Evolutionary conservation across 2,329 filamentous ascomycete genomes (phyloP), one percentile per base, ranked within the genome.

Genomic region (Nemania sp.): DNA sequence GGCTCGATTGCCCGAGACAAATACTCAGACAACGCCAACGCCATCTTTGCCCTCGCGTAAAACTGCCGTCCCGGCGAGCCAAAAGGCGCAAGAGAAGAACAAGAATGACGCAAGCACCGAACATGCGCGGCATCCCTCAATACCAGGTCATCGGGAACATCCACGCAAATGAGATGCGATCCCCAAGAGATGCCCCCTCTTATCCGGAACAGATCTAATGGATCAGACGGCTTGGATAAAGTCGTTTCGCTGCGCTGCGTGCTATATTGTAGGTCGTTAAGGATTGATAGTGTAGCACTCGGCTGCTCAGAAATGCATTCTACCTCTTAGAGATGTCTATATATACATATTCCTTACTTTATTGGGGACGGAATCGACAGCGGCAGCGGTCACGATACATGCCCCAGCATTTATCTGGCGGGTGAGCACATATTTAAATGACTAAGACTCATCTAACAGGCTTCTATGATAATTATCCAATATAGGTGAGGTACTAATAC

Each of bases 61-160:
- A 47, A 40, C 54, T 54, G 43, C 54, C 49, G 48, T 32, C 21
- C 17, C 35, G 9, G 25, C 13, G 17, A 17, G 12, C 20, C 29
- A 42, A 34, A 18, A 47, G 20, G 25, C 17, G n/a, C 34, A 42
- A 25, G 39, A 40, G 32, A 37, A 12, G 17, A 25, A 11, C 15
- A 35, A 46, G 17, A 54, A 51, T 62, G 56, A 62, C 60, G 60
- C 59, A 62, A 59, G 59, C 50, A 18, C 15, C 50, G 50, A n/a
- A 40, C 11, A 34, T 48, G 35, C 39, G 54, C 45, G 32, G 15
- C 43, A 54, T 52, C 48, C 32, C 42, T 50, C 39, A 40, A 54
- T 57, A 60, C 57, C 60, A 57, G 60, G 60, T 60, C 53, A 60
- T 60, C 48, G 60, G 60, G 43, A 56, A 46, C 34, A 34, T 15